phyloP scores from a whole-genome alignment of 345 rosid genomes.

The Populus davidiana region DNA sequence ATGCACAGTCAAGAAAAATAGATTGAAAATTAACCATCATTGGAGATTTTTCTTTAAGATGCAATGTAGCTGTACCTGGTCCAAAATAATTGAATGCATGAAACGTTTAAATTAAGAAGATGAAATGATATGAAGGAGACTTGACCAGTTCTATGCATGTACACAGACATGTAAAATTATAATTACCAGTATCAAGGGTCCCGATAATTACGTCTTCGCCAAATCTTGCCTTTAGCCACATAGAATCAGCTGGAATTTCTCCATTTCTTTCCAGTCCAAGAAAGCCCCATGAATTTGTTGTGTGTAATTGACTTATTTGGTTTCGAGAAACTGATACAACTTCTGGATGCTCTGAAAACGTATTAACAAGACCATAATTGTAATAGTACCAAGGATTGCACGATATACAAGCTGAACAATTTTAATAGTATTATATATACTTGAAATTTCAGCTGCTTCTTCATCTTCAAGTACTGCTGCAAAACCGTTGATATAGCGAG shows the following conservation, averaged over 20 bases:
- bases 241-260: background rate
- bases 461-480: slow-evolving; percentile 28
- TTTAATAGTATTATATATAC: background rate
- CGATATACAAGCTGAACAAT: too few species aligned
- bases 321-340: slow-evolving; percentile 22
- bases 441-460: slow-evolving; percentile 6
- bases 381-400: background rate
- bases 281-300: slow-evolving; percentile 33
- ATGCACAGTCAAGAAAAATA: too few species aligned
- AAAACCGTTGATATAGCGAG: slow-evolving; percentile 23
- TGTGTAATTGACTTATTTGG: slow-evolving; percentile 17
- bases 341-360: slow-evolving; percentile 9
- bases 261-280: slow-evolving; percentile 23
- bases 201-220: slow-evolving; percentile 27
- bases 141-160: too few species aligned
- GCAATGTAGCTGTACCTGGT: background rate
- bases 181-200: slow-evolving; percentile 24
- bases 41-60: background rate
- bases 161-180: too few species aligned
- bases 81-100: too few species aligned
- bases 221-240: slow-evolving; percentile 18
- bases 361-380: too few species aligned
- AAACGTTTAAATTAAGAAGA: too few species aligned
- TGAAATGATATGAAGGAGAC: too few species aligned
- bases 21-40: background rate